Evolutionary conservation across 495 filamentous ascomycete species (phyloP).

Genomic region (Aspergillus ostianus): DNA sequence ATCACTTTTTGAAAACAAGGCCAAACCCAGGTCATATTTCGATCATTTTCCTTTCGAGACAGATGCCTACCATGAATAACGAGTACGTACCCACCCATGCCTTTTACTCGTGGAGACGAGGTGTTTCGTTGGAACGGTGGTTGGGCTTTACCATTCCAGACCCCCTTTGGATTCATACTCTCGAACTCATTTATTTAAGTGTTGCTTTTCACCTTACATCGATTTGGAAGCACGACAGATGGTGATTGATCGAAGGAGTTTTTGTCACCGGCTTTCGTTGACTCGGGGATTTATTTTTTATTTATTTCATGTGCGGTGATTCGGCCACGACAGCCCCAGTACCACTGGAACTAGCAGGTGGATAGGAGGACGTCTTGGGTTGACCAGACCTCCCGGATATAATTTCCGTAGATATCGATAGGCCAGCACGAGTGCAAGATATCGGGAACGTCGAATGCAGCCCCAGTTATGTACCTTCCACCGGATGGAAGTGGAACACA

Average conservation of each 20-base stretch:
- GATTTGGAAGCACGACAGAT: not conserved
- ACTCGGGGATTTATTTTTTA: not conserved
- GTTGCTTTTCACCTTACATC: not conserved
- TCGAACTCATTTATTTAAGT: not conserved
- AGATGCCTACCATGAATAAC: not conserved
- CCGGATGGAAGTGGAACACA: not conserved
- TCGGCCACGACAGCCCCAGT: constrained; percentile 1
- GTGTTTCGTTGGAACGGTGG: not conserved
- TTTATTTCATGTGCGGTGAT: not conserved
- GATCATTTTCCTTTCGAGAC: too few relatives aligned
- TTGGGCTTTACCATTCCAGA: not conserved
- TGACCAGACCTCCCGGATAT: constrained; percentile 10
- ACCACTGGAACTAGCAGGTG: not conserved
- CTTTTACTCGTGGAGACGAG: not conserved
- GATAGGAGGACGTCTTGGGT: not conserved
- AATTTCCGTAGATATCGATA: constrained; percentile 13
- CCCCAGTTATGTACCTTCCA: too few relatives aligned
- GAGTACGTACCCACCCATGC: not conserved
- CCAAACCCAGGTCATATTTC: too few relatives aligned
- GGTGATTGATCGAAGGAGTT: not conserved
- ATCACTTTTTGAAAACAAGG: not conserved
- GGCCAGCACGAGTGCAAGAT: not conserved
- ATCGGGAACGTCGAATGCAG: not conserved
- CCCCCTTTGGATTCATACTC: not conserved
- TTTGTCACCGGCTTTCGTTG: not conserved